Conservation (phyloP, 2,329 filamentous ascomycete species). For the Fusarium brachygibbosum region DNA sequence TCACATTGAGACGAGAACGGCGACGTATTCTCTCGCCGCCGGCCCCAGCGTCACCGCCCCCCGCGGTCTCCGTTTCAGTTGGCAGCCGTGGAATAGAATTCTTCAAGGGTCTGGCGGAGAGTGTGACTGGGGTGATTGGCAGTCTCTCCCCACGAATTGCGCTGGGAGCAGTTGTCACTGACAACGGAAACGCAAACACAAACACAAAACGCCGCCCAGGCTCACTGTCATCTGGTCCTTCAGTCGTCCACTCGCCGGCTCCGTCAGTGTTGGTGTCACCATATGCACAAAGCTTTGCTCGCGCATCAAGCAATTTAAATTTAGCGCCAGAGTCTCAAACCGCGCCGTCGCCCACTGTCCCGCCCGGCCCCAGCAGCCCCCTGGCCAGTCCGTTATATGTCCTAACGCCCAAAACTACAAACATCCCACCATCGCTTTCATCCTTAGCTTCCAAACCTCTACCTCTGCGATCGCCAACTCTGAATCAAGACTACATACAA, state of each 20-base stretch:
- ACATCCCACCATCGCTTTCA: constrained; percentile 42
- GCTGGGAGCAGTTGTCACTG: constrained; percentile 31
- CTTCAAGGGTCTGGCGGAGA: constrained; percentile 36
- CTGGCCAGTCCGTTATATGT: constrained; percentile 43
- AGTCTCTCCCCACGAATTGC: constrained; percentile 41
- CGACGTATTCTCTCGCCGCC: constrained; percentile 19
- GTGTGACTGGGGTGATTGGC: constrained; percentile 40
- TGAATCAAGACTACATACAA: constrained; percentile 31
- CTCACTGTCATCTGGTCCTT: constrained; percentile 35
- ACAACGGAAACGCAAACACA: constrained; percentile 21
- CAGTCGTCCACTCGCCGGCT: constrained; percentile 22
- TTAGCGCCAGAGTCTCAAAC: constrained; percentile 32
- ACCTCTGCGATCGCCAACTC: constrained; percentile 25
- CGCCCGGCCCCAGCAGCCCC: constrained; percentile 43
- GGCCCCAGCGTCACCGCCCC: constrained; percentile 22
- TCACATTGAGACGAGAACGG: constrained; percentile 23
- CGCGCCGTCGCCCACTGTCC: constrained; percentile 45
- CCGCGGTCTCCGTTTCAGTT: constrained; percentile 38
- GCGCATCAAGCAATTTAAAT: constrained; percentile 38
- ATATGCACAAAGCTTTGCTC: constrained; percentile 30
- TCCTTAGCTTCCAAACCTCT: constrained; percentile 30
- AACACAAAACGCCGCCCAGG: constrained; percentile 30
- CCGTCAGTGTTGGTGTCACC: constrained; percentile 36
- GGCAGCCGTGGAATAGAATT: constrained; percentile 37
- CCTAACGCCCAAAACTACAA: constrained; percentile 50